phyloP scores from a whole-genome alignment of 495 filamentous ascomycete genomes.

The Penicillium flavigenum region DNA sequence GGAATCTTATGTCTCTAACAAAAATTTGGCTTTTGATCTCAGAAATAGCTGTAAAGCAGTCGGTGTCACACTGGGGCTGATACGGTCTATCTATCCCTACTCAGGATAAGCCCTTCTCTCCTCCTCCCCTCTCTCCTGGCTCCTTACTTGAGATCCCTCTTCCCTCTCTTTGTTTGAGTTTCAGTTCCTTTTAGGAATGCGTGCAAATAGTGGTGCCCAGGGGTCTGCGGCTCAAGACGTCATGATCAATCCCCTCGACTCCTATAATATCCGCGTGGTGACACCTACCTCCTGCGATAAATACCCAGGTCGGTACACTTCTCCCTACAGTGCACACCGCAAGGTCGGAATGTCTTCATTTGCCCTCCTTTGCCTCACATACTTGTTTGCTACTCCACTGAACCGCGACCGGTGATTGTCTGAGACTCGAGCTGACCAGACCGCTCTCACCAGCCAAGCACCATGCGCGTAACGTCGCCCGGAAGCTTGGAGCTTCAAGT shows the following conservation, averaged over 20 bases:
- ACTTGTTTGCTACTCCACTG: conserved; percentile 3
- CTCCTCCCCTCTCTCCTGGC: conserved; percentile 21
- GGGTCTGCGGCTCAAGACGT: conserved; percentile 18
- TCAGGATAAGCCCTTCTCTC: conserved; percentile 24
- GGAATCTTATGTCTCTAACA: background rate
- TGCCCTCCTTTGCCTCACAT: conserved; percentile 3
- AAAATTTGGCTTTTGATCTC: background rate
- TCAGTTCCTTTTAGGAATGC: conserved; percentile 12
- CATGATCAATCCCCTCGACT: conserved; percentile 31
- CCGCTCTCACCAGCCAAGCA: conserved; percentile 61
- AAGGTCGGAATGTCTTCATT: conserved; percentile 9
- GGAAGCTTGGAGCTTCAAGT: conserved; percentile 56
- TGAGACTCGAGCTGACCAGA: conserved; percentile 15
- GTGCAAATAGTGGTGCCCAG: conserved; percentile 11
- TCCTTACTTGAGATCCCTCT: conserved; percentile 27
- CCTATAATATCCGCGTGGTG: conserved; percentile 36
- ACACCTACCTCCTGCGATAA: conserved; percentile 39
- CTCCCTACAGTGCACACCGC: conserved; percentile 7
- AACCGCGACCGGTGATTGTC: conserved; percentile 16
- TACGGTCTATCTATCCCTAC: conserved; percentile 18
- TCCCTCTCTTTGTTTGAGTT: background rate
- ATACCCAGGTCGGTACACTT: conserved; percentile 40
- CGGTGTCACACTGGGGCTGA: conserved; percentile 4
- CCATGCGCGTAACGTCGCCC: conserved; percentile 72
- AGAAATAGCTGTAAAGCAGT: background rate